Evolutionary conservation across 2,329 filamentous ascomycete species (phyloP), one percentile per base, ranked within the genome.

Genomic region (Aspergillus sp.): DNA sequence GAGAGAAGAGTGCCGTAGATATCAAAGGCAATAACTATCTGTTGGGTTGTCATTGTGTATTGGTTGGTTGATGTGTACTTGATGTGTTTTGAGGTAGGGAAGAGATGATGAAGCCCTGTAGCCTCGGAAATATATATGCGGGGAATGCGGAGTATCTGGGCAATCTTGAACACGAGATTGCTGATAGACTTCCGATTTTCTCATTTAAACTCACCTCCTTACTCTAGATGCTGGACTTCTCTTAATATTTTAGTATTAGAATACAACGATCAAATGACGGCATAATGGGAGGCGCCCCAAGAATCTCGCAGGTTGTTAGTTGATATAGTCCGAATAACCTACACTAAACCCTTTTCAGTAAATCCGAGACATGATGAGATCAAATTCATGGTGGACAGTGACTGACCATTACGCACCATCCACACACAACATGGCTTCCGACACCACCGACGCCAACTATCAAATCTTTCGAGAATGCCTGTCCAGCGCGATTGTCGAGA

Each of bases 1-100:
- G 86, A 89, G 5, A 91, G 76, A 9, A 92, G 71, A 2, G 87
- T 91, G 49, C 87, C 88, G 68, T 90, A 91, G 2, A 89, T 76
- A 62, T 92, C 88, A 57, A 92, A 90, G 1, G 86, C 87, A 49
- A 91, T 76, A 44, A 86, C 71, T 2, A 69, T 76, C 10, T 45
- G 19, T 32, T 6, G 32, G 69, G 54, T 14, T 52, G 40, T 17
- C 40, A 42, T 42, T n/a, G 40, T 50, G 8, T 51, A 38, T 60
- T 63, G 64, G 20, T n/a, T 60, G n/a, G 9, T 57, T 61, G 56
- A 60, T 57, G 53, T 60, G n/a, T n/a, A n/a, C n/a, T n/a, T n/a
- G n/a, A n/a, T n/a, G n/a, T n/a, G n/a, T n/a, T n/a, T n/a, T n/a
- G 56, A 60, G 50, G 16, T 38, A 5, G 35, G 16, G 35, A 38